phyloP scores from a whole-genome alignment of 306 rosid species.

The Vigna trinervia region DNA sequence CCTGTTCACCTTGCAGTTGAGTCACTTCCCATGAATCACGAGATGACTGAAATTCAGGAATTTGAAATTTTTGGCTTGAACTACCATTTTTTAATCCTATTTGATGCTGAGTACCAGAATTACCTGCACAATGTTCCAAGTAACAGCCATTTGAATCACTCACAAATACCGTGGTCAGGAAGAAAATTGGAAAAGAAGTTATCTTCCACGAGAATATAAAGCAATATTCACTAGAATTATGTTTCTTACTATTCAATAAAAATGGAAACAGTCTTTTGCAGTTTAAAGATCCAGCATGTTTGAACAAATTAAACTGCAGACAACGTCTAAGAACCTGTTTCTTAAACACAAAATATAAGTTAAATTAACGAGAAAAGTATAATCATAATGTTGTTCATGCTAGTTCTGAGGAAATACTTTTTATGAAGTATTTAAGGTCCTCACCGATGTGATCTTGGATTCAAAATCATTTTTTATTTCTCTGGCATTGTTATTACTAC shows the following conservation, averaged over 20 bases:
- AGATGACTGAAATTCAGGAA: constrained; percentile 6
- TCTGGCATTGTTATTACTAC: constrained; percentile 30
- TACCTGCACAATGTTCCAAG: constrained; percentile 10
- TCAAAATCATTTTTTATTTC: constrained; percentile 41
- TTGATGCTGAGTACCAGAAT: constrained; percentile 40
- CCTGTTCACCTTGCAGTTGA: constrained; percentile 39
- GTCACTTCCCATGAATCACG: no score
- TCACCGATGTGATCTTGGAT: constrained; percentile 51
- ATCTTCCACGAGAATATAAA: constrained; percentile 12
- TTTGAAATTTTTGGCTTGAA: constrained; percentile 31
- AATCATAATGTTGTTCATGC: constrained; percentile 3
- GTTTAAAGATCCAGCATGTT: constrained; percentile 60
- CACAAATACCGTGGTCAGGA: constrained; percentile 29
- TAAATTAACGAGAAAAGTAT: constrained; percentile 11
- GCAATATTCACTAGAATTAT: constrained; percentile 50
- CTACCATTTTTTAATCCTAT: constrained; percentile 30
- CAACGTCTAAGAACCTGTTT: constrained; percentile 62
- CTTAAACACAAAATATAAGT: constrained; percentile 5
- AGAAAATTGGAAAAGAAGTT: background rate
- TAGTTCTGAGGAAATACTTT: background rate
- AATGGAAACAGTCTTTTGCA: constrained; percentile 76
- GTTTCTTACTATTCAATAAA: constrained; percentile 47
- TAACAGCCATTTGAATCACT: constrained; percentile 46
- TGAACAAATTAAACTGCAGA: constrained; percentile 53
- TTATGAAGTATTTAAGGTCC: constrained; percentile 25